Percentiles rank a stretch among this genome's conserved stretches.
Conservation (phyloP, 2,329 filamentous ascomycete species). For the Aspergillus sclerotialis region DNA sequence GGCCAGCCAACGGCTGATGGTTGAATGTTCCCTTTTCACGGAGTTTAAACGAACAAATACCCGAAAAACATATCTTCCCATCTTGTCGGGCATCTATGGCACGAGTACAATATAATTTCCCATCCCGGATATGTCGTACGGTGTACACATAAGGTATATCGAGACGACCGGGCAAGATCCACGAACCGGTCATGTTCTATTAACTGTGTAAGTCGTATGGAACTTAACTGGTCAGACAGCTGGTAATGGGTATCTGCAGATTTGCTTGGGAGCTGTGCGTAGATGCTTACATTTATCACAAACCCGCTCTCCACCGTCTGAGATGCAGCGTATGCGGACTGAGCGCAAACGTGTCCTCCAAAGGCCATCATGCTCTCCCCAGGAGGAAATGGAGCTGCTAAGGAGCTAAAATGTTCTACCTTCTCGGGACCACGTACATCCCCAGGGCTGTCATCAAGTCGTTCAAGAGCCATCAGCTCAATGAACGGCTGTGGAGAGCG, state of each 20-base stretch:
- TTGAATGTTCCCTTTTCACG: constrained; percentile 26
- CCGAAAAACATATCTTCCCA: constrained; percentile 45
- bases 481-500: constrained; percentile 17
- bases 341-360: constrained; percentile 52
- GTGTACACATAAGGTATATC: constrained; percentile 46
- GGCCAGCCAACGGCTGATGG: constrained; percentile 23
- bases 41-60: constrained; percentile 47
- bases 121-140: constrained; percentile 45
- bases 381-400: constrained; percentile 34
- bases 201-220: not conserved
- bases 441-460: constrained; percentile 11
- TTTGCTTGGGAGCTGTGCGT: too few species aligned
- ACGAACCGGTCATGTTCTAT: constrained; percentile 48
- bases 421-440: constrained; percentile 15
- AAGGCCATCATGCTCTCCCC: constrained; percentile 40
- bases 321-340: constrained; percentile 50
- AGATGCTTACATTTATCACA: constrained; percentile 48
- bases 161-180: constrained; percentile 42
- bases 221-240: too few species aligned
- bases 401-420: constrained; percentile 22
- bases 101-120: constrained; percentile 46
- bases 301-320: constrained; percentile 47
- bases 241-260: too few species aligned
- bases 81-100: constrained; percentile 47
- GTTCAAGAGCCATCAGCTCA: constrained; percentile 26